These are phyloP conservation scores for Cladosporium velox DNA, from an alignment of 2,329 filamentous ascomycete species.

Conservation along the genomic window DNA sequence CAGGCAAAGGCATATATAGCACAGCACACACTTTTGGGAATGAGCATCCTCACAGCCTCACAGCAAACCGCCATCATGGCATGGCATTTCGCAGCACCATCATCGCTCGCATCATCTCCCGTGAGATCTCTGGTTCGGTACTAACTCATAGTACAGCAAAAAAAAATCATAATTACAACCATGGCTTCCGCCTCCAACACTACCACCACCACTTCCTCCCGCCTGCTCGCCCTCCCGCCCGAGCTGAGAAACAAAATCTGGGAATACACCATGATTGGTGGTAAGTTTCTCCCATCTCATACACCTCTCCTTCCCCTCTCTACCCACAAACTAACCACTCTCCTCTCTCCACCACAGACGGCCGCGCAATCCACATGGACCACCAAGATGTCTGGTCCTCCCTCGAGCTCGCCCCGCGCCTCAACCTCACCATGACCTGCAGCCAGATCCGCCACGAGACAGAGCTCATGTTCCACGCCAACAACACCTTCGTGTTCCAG, in stretches of 20 bases:
- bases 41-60: not conserved
- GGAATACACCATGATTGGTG: not conserved
- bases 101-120: not conserved
- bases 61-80: not conserved
- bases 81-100: not conserved
- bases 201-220: not conserved
- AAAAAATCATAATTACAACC: not conserved
- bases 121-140: not conserved
- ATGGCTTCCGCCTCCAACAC: not conserved
- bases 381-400: not conserved
- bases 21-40: not conserved
- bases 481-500: conserved; percentile 12
- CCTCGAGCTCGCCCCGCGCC: conserved; percentile 19
- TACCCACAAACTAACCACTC: not conserved
- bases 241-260: conserved; percentile 19
- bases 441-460: conserved; percentile 32
- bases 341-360: not conserved
- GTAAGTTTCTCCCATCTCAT: not conserved
- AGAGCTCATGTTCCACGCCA: not conserved
- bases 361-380: conserved; percentile 4
- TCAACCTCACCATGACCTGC: conserved; percentile 30
- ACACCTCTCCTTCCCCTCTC: not conserved
- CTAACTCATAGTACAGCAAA: not conserved
- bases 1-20: not conserved
- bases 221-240: conserved; percentile 6